These are phyloP conservation scores for Monosporascus sp. DNA, from an alignment of 2,329 filamentous ascomycete species.

Conservation along the genomic window DNA sequence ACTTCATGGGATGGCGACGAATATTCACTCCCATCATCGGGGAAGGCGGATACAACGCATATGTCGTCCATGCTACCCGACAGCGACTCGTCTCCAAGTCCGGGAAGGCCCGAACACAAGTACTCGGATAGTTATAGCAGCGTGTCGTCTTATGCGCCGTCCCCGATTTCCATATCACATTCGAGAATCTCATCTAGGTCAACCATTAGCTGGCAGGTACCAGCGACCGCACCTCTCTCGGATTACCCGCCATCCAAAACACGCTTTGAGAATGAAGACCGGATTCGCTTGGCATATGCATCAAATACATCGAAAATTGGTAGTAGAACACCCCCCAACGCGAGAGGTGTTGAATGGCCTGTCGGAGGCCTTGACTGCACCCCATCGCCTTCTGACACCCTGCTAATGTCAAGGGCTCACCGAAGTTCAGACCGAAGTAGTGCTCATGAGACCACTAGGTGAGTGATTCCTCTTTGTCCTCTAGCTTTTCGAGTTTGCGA, in stretches of 20 bases:
- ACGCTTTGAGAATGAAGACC: constrained; percentile 7
- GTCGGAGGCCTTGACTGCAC: constrained; percentile 6
- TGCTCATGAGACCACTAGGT: constrained; percentile 14
- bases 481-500: too few relatives aligned
- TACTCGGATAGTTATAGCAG: constrained; percentile 49
- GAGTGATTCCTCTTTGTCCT: constrained; percentile 5
- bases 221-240: constrained; percentile 26
- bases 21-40: neutral
- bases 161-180: constrained; percentile 39
- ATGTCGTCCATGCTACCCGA: constrained; percentile 14
- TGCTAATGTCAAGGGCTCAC: constrained; percentile 21
- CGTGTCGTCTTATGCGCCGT: constrained; percentile 43
- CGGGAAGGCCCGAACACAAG: constrained; percentile 34
- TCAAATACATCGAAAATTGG: constrained; percentile 8
- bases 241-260: constrained; percentile 34
- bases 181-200: constrained; percentile 51
- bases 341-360: constrained; percentile 8
- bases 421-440: constrained; percentile 13
- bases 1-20: neutral
- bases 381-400: constrained; percentile 26
- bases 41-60: constrained; percentile 12
- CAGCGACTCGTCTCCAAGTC: constrained; percentile 24
- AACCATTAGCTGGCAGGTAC: constrained; percentile 38
- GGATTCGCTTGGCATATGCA: constrained; percentile 7
- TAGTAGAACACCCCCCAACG: constrained; percentile 9